Evolutionary conservation across 1,284 basidiomycete species (phyloP).

Genomic region (Leccinum pseudoinsigne): DNA sequence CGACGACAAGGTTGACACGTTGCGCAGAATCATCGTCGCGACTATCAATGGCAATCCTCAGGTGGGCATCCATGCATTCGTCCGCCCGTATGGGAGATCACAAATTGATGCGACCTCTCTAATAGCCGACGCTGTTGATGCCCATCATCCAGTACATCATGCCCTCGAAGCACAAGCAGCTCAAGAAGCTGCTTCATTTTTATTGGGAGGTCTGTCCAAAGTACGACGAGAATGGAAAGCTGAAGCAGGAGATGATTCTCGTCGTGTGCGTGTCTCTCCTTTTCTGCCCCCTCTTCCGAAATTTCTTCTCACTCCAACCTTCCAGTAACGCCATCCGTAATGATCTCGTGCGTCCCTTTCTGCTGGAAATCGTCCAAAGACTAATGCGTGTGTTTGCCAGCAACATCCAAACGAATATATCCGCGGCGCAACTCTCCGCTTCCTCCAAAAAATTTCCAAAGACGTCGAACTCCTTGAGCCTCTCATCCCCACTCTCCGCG

Average conservation of each 20-base stretch:
- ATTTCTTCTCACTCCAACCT: slow-evolving; percentile 13
- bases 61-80: slow-evolving; percentile 38
- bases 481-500: slow-evolving; percentile 89
- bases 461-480: slow-evolving; percentile 97
- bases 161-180: slow-evolving; percentile 93
- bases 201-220: slow-evolving; percentile 99
- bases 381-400: slow-evolving; percentile 38
- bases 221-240: slow-evolving; percentile 94
- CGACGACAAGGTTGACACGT: slow-evolving; percentile 96
- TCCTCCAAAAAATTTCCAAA: slow-evolving; percentile 93
- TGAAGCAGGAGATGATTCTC: slow-evolving; percentile 99
- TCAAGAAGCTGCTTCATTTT: slow-evolving; percentile 98
- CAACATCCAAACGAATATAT: slow-evolving; percentile 99
- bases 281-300: neutral
- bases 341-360: slow-evolving; percentile 70
- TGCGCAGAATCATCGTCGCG: slow-evolving; percentile 93
- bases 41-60: slow-evolving; percentile 95
- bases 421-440: slow-evolving; percentile 94
- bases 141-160: slow-evolving; percentile 93
- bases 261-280: slow-evolving; percentile 74
- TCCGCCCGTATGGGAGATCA: slow-evolving; percentile 6
- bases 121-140: slow-evolving; percentile 89
- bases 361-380: neutral
- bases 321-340: slow-evolving; percentile 94
- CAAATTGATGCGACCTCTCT: slow-evolving; percentile 5